Base-by-base conservation (phyloP, 1,284 basidiomycete genomes). In the Marasmius fiardii region DNA sequence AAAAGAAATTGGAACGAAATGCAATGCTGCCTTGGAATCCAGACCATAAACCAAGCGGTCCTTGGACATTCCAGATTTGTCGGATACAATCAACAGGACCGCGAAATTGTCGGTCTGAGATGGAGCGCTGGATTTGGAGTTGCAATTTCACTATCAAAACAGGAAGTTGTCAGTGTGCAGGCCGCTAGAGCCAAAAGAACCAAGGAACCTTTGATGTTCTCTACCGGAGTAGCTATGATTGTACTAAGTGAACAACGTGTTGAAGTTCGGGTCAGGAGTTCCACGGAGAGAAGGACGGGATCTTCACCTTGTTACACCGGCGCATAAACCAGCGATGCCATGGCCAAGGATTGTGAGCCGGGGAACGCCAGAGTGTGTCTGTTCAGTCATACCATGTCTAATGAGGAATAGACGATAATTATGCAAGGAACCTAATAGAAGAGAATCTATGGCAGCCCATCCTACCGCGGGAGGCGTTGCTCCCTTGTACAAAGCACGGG, bases 371-470 rank as follows among this genome's bases (percentile, higher is more conserved):
- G 74, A 73, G 33, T 67, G 78, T 24, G 74, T 73, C 11, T 64
- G 60, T 66, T 87, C 85, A 0, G 81, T 80, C 72, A 85, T 74
- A 34, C 79, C 76, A 57, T 77, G 65, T 51, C 77, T 72, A 48
- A 81, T 70, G 48, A 90, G 74, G 57, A 83, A 80, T 2, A 89
- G 73, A 8, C 87, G 81, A 65, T 89, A 90, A 64, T 88, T 87
- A 68, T 88, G 85, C 47, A 93, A 70, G 3, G 86, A 88, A 3
- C 90, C 90, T 51, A 93, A 73, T 6, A 93, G 75, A 8, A 92
- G 72, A 14, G 87, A 85, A 65, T 93, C 90, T 43, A 88, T 86
- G 39, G 85, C 77, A 7, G 86, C 83, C 90, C 88, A 92, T 2
- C 88, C 88, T 3, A 92, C 73, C 18, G 87, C 86, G 1, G 89